Percentiles rank a stretch among this genome's conserved stretches.
Evolutionary conservation across 2,329 filamentous ascomycete genomes (phyloP).

Genomic region (Aaosphaeria pasadenensis): DNA sequence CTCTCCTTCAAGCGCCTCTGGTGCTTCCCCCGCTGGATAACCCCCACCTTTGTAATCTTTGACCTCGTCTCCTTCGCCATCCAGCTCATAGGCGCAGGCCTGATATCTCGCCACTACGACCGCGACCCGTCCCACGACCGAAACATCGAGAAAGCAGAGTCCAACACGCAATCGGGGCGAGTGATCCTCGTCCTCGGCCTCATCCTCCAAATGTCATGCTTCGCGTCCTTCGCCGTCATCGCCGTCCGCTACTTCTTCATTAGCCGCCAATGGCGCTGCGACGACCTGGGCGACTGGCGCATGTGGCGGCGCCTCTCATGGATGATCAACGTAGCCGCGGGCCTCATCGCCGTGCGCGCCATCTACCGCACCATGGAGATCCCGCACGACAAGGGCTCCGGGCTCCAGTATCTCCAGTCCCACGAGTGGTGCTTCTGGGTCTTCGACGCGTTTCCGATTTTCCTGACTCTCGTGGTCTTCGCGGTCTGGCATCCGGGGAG

Average conservation of each 20-base stretch:
- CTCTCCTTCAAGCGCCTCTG: slow-evolving; percentile 42
- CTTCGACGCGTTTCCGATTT: slow-evolving; percentile 51
- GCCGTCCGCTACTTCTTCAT: slow-evolving; percentile 34
- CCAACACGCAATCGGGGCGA: slow-evolving; percentile 25
- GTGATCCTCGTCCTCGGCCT: slow-evolving; percentile 46
- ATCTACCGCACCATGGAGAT: slow-evolving; percentile 55
- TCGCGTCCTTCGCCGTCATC: slow-evolving; percentile 48
- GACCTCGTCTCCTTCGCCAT: slow-evolving; percentile 50
- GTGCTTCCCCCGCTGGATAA: slow-evolving; percentile 44
- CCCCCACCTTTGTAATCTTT: slow-evolving; percentile 48
- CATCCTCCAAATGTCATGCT: slow-evolving; percentile 50
- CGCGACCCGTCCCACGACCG: slow-evolving; percentile 35
- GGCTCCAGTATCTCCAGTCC: slow-evolving; percentile 49
- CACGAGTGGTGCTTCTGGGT: slow-evolving; percentile 55
- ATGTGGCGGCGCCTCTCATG: slow-evolving; percentile 33
- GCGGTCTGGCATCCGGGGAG: slow-evolving; percentile 48
- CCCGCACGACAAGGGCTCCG: slow-evolving; percentile 42
- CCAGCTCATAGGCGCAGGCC: slow-evolving; percentile 44
- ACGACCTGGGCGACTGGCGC: slow-evolving; percentile 34
- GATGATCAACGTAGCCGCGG: slow-evolving; percentile 32
- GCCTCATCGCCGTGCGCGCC: slow-evolving; percentile 45
- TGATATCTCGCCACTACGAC: slow-evolving; percentile 36
- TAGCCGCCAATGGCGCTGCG: slow-evolving; percentile 22
- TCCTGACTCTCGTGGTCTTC: slow-evolving; percentile 48
- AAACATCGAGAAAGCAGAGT: slow-evolving; percentile 36